Evolutionary conservation across 495 filamentous ascomycete genomes (phyloP), one percentile per base, ranked within the genome.

Genomic region (Penicillium fimorum): DNA sequence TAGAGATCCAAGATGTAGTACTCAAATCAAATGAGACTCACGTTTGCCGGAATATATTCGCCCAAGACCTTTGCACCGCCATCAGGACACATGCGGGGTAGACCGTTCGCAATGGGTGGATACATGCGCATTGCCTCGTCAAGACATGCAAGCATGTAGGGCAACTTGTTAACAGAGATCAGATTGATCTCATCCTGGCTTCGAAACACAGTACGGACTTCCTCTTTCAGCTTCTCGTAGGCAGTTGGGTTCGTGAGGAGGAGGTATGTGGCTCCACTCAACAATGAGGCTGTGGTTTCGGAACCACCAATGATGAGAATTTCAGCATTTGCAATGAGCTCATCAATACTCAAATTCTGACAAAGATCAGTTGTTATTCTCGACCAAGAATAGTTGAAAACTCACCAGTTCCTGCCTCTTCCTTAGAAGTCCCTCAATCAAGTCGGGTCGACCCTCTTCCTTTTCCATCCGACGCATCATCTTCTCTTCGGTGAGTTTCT

Each of bases 51-150:
- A 22, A 80, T 67, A 40, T 57, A 78, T 9, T 77, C 41, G 1
- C 76, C 82, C 29, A 65, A 58, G n/a, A 87, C 74, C 1, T 48
- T 70, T 0, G 67, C 72, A 13, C 84, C 84, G 0, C 66, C 72
- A 24, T 64, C 61, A 4, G 81, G 76, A 10, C 73, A 71, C 1
- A 75, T 60, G 4, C 84, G 66, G 8, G 77, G 76, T 12, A 80
- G 56, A 0, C 72, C 77, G 20, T 53, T 71, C 1, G 83, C 71
- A 5, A 81, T 70, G 2, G 85, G 83, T 7, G 84, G 82, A 59
- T 84, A 84, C 54, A 84, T 73, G 3, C 85, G 78, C 50, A 88
- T 64, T 1, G 72, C 70, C 62, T 88, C 85, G 44, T 84, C 71
- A 0, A 86, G 67, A 42, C 77, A 77, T 15, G 83, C 84, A 22